Percentiles rank a stretch among this genome's conserved stretches.
These are phyloP conservation scores for Talaromyces sp. DNA, from an alignment of 2,329 filamentous ascomycete genomes.

Conservation along the genomic window DNA sequence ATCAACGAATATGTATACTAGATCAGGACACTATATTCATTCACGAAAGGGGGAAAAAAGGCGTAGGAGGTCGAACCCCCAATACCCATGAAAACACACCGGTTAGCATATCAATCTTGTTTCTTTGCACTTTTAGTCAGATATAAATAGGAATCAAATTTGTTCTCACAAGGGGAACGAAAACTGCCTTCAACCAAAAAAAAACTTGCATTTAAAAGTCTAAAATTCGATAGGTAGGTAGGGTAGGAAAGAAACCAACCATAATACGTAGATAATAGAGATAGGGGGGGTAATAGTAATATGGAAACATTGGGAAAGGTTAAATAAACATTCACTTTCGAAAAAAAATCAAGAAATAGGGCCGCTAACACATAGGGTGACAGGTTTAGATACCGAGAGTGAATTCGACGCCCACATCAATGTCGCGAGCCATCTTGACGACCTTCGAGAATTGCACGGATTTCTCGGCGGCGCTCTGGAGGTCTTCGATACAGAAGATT, in stretches of 20 bases:
- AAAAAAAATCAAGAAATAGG: slow-evolving; percentile 6
- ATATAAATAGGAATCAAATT: too few relatives aligned
- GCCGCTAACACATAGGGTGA: not conserved
- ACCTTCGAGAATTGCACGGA: slow-evolving; percentile 98
- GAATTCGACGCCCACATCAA: slow-evolving; percentile 95
- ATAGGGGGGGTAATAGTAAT: not conserved
- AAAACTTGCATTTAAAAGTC: not conserved
- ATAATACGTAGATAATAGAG: not conserved
- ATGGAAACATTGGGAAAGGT: not conserved
- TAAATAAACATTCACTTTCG: not conserved
- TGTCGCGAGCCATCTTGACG: slow-evolving; percentile 96
- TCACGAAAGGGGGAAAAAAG: too few relatives aligned
- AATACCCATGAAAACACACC: too few relatives aligned
- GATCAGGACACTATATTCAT: too few relatives aligned
- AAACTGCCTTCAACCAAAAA: not conserved
- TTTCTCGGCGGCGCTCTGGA: slow-evolving; percentile 96
- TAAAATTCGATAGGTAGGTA: not conserved
- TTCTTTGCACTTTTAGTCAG: too few relatives aligned
- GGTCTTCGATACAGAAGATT: slow-evolving; percentile 99
- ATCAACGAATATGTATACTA: too few relatives aligned
- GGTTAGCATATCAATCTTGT: too few relatives aligned
- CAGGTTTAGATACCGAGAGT: slow-evolving; percentile 78
- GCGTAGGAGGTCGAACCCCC: too few relatives aligned
- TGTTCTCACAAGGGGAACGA: not conserved
- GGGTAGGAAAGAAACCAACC: too few relatives aligned